phyloP scores from a whole-genome alignment of 2,329 filamentous ascomycete genomes.

The Pseudovirgaria hyperparasitica region DNA sequence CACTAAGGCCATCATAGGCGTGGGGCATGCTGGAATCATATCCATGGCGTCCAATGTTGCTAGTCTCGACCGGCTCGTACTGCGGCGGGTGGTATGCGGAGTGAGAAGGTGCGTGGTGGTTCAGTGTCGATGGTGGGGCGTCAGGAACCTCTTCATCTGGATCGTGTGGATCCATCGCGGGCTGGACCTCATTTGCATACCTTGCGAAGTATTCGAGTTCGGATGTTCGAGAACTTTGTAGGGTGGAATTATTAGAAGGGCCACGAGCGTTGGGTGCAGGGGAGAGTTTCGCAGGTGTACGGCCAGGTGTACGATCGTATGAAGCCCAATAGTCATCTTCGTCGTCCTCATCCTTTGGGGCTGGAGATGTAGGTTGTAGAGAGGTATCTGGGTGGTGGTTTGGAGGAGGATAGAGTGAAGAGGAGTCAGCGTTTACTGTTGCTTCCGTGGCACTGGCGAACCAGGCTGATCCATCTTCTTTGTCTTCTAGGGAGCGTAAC shows the following conservation, averaged over 20 bases:
- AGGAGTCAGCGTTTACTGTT: too few species aligned
- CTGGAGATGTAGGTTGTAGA: conserved; percentile 7
- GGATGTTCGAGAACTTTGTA: too few species aligned
- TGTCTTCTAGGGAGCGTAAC: conserved; percentile 44
- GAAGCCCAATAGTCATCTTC: conserved; percentile 71
- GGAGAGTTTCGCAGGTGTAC: conserved; percentile 40
- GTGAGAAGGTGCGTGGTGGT: conserved; percentile 35
- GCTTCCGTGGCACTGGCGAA: conserved; percentile 48
- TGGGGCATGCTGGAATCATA: conserved; percentile 20
- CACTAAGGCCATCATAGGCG: too few species aligned
- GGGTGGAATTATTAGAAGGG: conserved; percentile 21
- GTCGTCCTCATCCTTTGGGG: conserved; percentile 47
- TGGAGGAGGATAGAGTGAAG: too few species aligned
- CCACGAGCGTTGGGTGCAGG: conserved; percentile 41
- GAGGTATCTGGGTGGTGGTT: conserved; percentile 4
- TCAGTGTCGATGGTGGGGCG: conserved; percentile 38
- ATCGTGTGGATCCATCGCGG: conserved; percentile 68
- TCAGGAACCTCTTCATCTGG: conserved; percentile 53
- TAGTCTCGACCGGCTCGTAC: conserved; percentile 31
- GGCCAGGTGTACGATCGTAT: conserved; percentile 56
- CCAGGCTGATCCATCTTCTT: conserved; percentile 44
- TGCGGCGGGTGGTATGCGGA: conserved; percentile 26
- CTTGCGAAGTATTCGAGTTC: conserved; percentile 66
- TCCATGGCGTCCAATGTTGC: conserved; percentile 16
- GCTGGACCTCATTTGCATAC: conserved; percentile 63